Evolutionary conservation across 352 stramenopile genomes (phyloP), one percentile per base, ranked within the genome.

Genomic region (Phytopythium vexans): DNA sequence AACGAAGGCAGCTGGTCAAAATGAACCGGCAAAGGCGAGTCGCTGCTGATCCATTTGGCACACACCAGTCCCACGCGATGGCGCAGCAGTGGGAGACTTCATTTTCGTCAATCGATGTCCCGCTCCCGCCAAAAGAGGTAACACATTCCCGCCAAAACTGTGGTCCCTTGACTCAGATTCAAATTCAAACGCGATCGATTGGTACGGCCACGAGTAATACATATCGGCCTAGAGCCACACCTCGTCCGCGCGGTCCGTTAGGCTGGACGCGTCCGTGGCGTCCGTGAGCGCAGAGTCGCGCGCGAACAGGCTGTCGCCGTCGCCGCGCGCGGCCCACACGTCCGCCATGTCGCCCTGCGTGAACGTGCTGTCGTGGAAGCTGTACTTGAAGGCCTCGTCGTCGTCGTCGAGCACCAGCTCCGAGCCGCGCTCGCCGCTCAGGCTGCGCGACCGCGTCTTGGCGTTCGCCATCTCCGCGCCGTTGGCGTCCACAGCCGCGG

Each of bases 321-420:
- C 68, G 51, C 65, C 53, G 42, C 75, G 57, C n/a, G 82, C 74
- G 3, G 64, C 69, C 78, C 78, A 89, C 51, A 54, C 11, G 48
- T 35, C 1, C 48, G 48, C 48, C 41, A 83, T 73, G 45, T 86
- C 80, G 31, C 73, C 66, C 33, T 68, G 57, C 37, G 67, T 84
- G 36, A 79, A 65, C 0, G 68, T 67, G 70, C 75, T 86, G 63
- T 89, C 80, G 58, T 91, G 77, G 59, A 89, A 83, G 41, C 80
- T 90, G 66, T 90, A 90, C 68, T 88, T 82, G 41, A 78, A 70
- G 14, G 70, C 74, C 57, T 77, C 70, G 45, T 82, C 74, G 49
- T 67, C 62, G 21, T 55, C 47, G 11, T 41, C 55, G 8, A 55
- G 2, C 27, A 45, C 36, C 52, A 55, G 12, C 57, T 54, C 21